A percentile compares a stretch with the other conserved stretches of the same genome.
Evolutionary conservation across 139 green algal species (phyloP).

Genomic region (Auxenochlorella pyrenoidosa): DNA sequence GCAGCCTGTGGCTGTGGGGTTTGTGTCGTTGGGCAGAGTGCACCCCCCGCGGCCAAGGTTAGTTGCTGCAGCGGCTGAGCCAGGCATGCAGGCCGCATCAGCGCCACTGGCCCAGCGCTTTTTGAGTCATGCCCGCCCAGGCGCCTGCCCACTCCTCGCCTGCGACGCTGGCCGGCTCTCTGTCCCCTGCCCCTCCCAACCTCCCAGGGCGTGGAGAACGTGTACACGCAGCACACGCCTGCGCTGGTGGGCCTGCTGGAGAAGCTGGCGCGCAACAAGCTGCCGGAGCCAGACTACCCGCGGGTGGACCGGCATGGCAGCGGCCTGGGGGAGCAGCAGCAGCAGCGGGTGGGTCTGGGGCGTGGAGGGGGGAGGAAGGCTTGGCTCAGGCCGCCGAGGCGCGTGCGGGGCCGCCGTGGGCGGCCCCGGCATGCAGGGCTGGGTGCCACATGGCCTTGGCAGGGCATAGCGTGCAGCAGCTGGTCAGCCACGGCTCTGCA

Average conservation of each 20-base stretch:
- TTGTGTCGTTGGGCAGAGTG: neutral
- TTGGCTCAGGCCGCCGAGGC: no score
- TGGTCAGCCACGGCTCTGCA: no score
- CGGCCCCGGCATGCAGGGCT: neutral
- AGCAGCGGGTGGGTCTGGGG: neutral
- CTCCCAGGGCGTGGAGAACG: conserved; percentile 84
- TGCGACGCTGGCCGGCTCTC: no score
- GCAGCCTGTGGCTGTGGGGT: no score
- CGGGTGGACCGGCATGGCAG: conserved; percentile 43
- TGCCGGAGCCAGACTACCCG: conserved; percentile 86
- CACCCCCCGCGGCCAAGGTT: neutral
- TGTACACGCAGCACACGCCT: conserved; percentile 96
- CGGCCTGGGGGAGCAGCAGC: neutral
- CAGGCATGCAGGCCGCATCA: neutral
- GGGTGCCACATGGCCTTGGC: neutral
- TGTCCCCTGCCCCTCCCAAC: neutral
- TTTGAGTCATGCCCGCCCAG: no score
- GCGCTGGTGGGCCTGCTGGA: conserved; percentile 86
- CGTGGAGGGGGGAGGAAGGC: no score
- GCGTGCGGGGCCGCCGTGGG: no score
- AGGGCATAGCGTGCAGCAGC: no score
- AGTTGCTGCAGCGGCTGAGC: neutral
- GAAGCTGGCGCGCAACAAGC: conserved; percentile 63
- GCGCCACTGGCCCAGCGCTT: neutral
- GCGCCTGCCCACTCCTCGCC: no score